phyloP scores from a whole-genome alignment of 768 basidiomycete genomes.

The Mycena pura region DNA sequence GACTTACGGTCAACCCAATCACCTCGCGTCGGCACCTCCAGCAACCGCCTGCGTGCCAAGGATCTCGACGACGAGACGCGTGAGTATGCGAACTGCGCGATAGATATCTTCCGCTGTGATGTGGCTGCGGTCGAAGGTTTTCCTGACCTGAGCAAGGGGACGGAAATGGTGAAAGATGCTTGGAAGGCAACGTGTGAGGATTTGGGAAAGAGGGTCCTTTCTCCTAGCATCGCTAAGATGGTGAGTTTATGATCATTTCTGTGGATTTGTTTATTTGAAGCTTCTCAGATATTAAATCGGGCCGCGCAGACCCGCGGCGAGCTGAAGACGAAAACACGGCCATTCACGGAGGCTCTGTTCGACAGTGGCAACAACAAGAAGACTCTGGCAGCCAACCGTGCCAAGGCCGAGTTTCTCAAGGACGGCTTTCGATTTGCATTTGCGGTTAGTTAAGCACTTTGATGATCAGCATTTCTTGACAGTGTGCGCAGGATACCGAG shows the following conservation, averaged over 20 bases:
- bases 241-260: not conserved
- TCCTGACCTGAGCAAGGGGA: not conserved
- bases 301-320: slow-evolving; percentile 25
- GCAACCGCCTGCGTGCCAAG: slow-evolving; percentile 10
- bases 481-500: not conserved
- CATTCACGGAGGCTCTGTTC: slow-evolving; percentile 19
- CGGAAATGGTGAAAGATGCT: not conserved
- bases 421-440: slow-evolving; percentile 17
- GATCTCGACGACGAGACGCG: slow-evolving; percentile 12
- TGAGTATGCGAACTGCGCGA: not conserved
- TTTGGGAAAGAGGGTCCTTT: not conserved
- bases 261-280: not conserved
- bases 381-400: slow-evolving; percentile 14
- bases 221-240: not conserved
- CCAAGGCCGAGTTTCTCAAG: slow-evolving; percentile 19
- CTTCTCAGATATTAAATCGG: slow-evolving; percentile 7
- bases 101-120: not conserved
- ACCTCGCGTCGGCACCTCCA: not conserved
- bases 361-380: slow-evolving; percentile 16
- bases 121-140: not conserved
- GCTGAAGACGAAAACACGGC: slow-evolving; percentile 23
- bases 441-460: slow-evolving; percentile 5
- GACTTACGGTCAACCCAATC: not conserved
- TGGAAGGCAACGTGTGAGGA: not conserved
- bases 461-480: not conserved